Conservation (phyloP, 371 early-diverging fungal species). For the Mucor mucedo region DNA sequence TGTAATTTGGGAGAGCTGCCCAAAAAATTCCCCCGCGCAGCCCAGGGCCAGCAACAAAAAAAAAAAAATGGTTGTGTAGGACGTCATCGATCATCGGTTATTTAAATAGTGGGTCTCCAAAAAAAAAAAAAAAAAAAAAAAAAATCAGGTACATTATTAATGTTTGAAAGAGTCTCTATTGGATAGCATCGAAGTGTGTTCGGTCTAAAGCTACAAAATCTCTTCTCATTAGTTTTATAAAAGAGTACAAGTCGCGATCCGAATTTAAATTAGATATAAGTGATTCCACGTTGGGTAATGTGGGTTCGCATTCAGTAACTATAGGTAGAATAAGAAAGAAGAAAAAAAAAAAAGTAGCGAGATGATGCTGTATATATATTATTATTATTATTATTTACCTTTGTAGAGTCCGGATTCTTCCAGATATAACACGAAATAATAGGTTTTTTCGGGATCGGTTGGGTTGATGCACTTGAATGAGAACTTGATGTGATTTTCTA, state of each 20-base stretch:
- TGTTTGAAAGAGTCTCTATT: too few relatives aligned
- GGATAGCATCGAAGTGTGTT: too few relatives aligned
- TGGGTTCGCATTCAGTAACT: neutral
- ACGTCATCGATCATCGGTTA: neutral
- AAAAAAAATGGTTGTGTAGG: neutral
- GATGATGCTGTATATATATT: too few relatives aligned
- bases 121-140: too few relatives aligned
- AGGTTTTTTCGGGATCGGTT: neutral
- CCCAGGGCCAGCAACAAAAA: neutral
- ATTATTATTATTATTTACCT: neutral
- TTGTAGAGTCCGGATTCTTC: neutral
- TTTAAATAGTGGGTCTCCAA: too few relatives aligned
- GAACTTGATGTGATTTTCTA: neutral
- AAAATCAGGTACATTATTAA: too few relatives aligned
- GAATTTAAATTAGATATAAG: constrained; percentile 3
- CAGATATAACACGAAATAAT: neutral
- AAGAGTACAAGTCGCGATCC: constrained; percentile 10
- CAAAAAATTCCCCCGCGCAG: neutral
- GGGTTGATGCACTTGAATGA: neutral
- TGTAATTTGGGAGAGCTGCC: neutral
- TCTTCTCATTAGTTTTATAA: constrained; percentile 4
- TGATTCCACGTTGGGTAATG: neutral
- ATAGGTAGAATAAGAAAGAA: neutral
- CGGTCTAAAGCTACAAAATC: neutral
- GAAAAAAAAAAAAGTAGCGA: neutral